Conservation (phyloP, 768 basidiomycete genomes). For the Cubamyces sp. region DNA sequence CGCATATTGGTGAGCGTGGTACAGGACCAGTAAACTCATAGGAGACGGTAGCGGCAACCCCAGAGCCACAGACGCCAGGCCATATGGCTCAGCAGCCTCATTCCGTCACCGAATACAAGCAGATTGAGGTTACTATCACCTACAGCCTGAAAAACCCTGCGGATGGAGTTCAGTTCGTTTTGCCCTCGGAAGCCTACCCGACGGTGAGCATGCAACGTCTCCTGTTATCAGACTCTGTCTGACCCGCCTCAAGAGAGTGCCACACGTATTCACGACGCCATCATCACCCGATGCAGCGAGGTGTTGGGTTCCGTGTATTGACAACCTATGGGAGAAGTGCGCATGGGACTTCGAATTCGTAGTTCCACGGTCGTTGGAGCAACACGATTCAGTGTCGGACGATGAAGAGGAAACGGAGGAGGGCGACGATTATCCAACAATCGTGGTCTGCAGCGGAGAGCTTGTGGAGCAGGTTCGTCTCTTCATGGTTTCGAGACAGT, state of each 20-base stretch:
- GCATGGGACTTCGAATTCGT: slow-evolving; percentile 99
- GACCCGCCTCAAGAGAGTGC: slow-evolving; percentile 67
- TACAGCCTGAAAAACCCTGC: slow-evolving; percentile 84
- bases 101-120: slow-evolving; percentile 66
- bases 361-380: slow-evolving; percentile 83
- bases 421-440: slow-evolving; percentile 69
- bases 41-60: slow-evolving; percentile 58
- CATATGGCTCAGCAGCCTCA: slow-evolving; percentile 38
- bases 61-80: slow-evolving; percentile 78
- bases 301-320: slow-evolving; percentile 98
- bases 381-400: slow-evolving; percentile 51
- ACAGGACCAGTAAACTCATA: background rate
- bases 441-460: slow-evolving; percentile 94
- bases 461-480: slow-evolving; percentile 84
- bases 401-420: slow-evolving; percentile 49
- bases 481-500: background rate
- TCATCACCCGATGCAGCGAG: slow-evolving; percentile 90
- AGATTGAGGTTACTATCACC: slow-evolving; percentile 74
- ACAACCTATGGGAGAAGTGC: slow-evolving; percentile 93
- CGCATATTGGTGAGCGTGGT: slow-evolving; percentile 12
- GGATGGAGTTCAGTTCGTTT: slow-evolving; percentile 84
- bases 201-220: slow-evolving; percentile 52
- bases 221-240: background rate
- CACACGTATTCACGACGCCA: slow-evolving; percentile 90
- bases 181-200: slow-evolving; percentile 82